phyloP scores from a whole-genome alignment of 1,284 basidiomycete genomes.

The Fistulina hepatica region DNA sequence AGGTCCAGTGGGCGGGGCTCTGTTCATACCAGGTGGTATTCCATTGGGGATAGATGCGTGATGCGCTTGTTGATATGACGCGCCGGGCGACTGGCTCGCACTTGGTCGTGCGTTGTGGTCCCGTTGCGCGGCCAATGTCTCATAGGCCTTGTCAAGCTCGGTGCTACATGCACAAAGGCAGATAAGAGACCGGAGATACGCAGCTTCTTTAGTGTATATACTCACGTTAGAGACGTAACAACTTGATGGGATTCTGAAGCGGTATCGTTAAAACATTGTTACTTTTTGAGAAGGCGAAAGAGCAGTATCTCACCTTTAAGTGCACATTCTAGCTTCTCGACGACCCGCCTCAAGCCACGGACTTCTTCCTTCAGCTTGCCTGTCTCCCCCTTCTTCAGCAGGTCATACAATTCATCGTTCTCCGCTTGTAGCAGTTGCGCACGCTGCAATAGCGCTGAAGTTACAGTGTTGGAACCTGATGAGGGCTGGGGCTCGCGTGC shows the following conservation, averaged over 20 bases:
- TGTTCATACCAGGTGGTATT: constrained; percentile 26
- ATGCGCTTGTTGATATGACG: constrained; percentile 1
- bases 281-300: constrained; percentile 1
- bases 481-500: constrained; percentile 28
- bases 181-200: not conserved
- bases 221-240: constrained; percentile 61
- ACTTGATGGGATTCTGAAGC: constrained; percentile 60
- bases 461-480: constrained; percentile 46
- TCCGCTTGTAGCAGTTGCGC: constrained; percentile 65
- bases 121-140: constrained; percentile 38
- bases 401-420: constrained; percentile 69
- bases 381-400: constrained; percentile 59
- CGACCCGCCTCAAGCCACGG: constrained; percentile 49
- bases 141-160: constrained; percentile 65
- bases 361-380: constrained; percentile 72
- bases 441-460: constrained; percentile 59
- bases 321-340: constrained; percentile 56
- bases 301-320: constrained; percentile 48
- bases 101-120: constrained; percentile 29
- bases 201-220: constrained; percentile 13
- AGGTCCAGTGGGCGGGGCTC: constrained; percentile 61
- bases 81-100: not conserved
- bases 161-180: constrained; percentile 26
- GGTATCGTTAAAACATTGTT: constrained; percentile 2
- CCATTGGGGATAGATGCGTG: constrained; percentile 18